Percentiles rank a stretch among this genome's conserved stretches.
These are phyloP conservation scores for Phytophthora aleatoria DNA, from an alignment of 352 stramenopile genomes.

Conservation along the genomic window DNA sequence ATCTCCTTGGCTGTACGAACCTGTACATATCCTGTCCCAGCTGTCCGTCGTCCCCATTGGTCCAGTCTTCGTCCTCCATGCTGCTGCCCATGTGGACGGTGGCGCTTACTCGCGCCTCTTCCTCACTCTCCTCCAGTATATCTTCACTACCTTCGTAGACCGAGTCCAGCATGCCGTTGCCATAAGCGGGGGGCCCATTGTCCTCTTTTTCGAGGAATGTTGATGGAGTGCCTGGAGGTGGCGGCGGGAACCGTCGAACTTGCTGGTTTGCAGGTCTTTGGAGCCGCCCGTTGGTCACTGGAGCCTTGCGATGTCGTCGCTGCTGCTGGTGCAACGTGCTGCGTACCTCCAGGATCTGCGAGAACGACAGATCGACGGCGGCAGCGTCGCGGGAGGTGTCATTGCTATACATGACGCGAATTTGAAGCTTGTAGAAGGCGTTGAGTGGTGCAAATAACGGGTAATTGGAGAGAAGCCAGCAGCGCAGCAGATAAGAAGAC, in stretches of 20 bases:
- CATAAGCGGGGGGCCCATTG: constrained; percentile 27
- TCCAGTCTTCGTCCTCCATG: constrained; percentile 71
- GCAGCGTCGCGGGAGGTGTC: constrained; percentile 40
- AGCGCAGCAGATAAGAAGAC: constrained; percentile 11
- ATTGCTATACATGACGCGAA: constrained; percentile 42
- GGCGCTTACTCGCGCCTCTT: constrained; percentile 4
- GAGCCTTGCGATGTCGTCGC: constrained; percentile 26
- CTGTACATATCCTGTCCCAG: constrained; percentile 76
- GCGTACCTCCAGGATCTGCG: constrained; percentile 75
- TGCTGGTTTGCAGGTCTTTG: constrained; percentile 3
- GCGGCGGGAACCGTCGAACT: constrained; percentile 15
- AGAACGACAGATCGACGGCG: constrained; percentile 77
- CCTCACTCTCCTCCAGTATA: constrained; percentile 38
- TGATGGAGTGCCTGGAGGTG: constrained; percentile 11
- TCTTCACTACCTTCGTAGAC: constrained; percentile 63
- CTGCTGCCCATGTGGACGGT: constrained; percentile 30
- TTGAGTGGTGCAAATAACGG: neutral
- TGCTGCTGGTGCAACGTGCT: constrained; percentile 53
- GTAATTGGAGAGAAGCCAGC: neutral
- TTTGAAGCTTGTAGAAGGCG: constrained; percentile 8
- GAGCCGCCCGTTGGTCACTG: constrained; percentile 8
- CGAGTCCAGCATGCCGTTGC: constrained; percentile 52
- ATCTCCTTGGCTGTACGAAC: constrained; percentile 77
- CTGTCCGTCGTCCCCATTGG: constrained; percentile 50
- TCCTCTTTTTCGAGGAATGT: constrained; percentile 25